Evolutionary conservation across 139 green algal species (phyloP), one percentile per base, ranked within the genome.

Genomic region (Monoraphidium neglectum): DNA sequence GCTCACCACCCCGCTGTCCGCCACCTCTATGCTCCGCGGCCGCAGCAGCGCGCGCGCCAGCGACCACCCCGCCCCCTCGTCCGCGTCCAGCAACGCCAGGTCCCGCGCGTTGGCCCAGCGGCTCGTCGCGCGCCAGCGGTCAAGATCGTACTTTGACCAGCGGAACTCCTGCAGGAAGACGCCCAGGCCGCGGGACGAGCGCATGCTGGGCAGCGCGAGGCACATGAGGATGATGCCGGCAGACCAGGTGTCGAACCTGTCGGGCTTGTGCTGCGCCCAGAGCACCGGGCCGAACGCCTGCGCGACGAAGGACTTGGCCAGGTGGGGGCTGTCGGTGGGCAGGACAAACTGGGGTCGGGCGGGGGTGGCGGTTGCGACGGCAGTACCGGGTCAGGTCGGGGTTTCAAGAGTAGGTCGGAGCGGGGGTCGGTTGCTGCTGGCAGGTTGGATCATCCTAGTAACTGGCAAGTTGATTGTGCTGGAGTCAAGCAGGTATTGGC

Each of bases 211-310:
- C 36, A 98, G 21, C 0, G 82, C 82, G 40, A 97, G 84, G 84
- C 97, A 91, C 62, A 79, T 53, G 40, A 83, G 40, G 38, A 79
- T 60, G 33, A 65, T 72, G 57, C 85, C 82, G 12, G 83, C 77
- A 2, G 86, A 93, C 87, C 91, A 98, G 46, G 83, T 91, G 87
- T 98, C 94, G 74, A 98, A 98, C 66, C 91, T 86, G 87, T 98
- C 94, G 12, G 94, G 94, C 65, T 92, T 91, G 88, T 95, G 88
- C 64, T 90, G 82, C 16, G 74, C 80, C 94, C 94, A 98, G 61
- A 98, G 90, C 85, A 98, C 87, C 33, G 94, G 91, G 15, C 87
- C 93, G 68, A 94, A 90, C 12, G 87, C 87, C 36, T 86, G 64
- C n/a, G 81, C 74, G 51, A 94, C 69, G 5, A 83, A 49, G 16